Evolutionary conservation across 78 protist species (phyloP).

Genomic region (Speleostelium caveatum): DNA sequence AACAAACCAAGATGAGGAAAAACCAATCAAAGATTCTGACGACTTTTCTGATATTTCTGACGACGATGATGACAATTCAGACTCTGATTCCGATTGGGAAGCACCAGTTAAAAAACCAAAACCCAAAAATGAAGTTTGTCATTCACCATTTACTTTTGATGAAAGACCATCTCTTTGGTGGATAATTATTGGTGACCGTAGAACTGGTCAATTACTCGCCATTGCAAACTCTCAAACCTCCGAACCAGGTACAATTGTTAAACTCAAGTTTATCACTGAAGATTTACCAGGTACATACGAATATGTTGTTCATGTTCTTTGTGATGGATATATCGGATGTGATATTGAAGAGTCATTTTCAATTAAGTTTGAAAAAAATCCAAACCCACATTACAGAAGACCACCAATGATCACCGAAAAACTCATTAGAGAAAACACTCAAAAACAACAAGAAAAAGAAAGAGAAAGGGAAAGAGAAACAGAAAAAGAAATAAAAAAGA

Average conservation of each 20-base stretch:
- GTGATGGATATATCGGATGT: slow-evolving; percentile 72
- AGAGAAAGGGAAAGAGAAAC: neutral
- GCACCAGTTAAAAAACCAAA: slow-evolving; percentile 30
- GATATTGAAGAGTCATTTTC: slow-evolving; percentile 15
- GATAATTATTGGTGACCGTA: slow-evolving; percentile 43
- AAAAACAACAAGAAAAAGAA: neutral
- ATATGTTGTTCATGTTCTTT: slow-evolving; percentile 33
- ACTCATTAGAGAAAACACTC: neutral
- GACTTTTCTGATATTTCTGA: slow-evolving; percentile 18
- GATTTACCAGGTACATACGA: slow-evolving; percentile 3
- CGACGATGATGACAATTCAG: slow-evolving; percentile 16
- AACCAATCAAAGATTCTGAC: neutral
- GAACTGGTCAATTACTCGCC: slow-evolving; percentile 44
- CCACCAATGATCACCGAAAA: no score
- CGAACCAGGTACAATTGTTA: slow-evolving; percentile 44
- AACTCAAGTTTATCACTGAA: slow-evolving; percentile 38
- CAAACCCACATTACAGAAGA: slow-evolving; percentile 61
- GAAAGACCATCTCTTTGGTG: slow-evolving; percentile 46
- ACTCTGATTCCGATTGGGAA: slow-evolving; percentile 50
- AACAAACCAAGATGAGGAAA: neutral
- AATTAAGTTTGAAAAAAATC: slow-evolving; percentile 8
- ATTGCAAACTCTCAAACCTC: slow-evolving; percentile 12
- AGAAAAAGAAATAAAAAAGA: no score
- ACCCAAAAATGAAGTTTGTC: slow-evolving; percentile 17
- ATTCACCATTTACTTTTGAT: slow-evolving; percentile 54